A percentile compares a stretch with the other conserved stretches of the same genome.
These are phyloP conservation scores for Flaveria ramosissima DNA, from an alignment of 129 eudicot genomes.

Conservation along the genomic window DNA sequence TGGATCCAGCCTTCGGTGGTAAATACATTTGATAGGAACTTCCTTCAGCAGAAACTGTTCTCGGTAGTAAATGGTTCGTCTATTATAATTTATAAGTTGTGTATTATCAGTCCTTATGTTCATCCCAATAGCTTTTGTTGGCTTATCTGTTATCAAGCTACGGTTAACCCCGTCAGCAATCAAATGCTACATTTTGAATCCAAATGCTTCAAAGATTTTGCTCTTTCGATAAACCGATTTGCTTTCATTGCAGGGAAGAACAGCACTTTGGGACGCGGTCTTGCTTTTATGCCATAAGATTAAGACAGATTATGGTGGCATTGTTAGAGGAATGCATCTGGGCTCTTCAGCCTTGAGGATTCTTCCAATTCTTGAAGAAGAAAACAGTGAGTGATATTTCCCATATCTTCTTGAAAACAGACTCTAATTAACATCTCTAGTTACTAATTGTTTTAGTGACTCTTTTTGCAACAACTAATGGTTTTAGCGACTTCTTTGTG, in stretches of 20 bases:
- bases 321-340: conserved; percentile 87
- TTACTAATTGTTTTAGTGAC: background rate
- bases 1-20: no score
- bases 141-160: background rate
- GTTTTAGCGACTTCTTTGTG: background rate
- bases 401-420: conserved; percentile 15
- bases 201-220: background rate
- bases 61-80: no score
- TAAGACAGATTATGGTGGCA: conserved; percentile 63
- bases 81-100: no score
- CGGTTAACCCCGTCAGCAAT: background rate
- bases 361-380: conserved; percentile 72
- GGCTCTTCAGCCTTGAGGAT: conserved; percentile 81
- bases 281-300: conserved; percentile 86
- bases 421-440: background rate
- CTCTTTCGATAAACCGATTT: background rate
- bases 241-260: conserved; percentile 70
- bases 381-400: conserved; percentile 50
- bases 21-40: no score
- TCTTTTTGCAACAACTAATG: background rate
- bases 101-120: no score
- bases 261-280: conserved; percentile 94
- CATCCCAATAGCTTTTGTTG: no score
- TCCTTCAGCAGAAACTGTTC: no score
- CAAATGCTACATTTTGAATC: no score